These are phyloP conservation scores for Coelastrella sp. DNA, from an alignment of 139 green algal genomes.

Conservation along the genomic window DNA sequence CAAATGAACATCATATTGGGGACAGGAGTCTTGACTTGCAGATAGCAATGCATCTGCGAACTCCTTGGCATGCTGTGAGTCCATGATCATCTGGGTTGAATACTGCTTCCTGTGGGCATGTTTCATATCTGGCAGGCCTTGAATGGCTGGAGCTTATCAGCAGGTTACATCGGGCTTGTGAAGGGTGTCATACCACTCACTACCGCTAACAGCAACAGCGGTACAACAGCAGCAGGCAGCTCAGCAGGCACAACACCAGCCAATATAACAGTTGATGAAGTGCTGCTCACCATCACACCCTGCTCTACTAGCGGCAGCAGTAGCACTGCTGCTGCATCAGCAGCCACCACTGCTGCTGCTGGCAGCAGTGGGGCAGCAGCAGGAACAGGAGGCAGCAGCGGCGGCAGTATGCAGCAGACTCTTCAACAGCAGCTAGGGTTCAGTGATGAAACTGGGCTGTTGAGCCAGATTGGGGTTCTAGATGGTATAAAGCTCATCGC, in stretches of 20 bases:
- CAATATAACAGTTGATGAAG: slow-evolving; percentile 63
- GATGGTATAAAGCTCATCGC: slow-evolving; percentile 73
- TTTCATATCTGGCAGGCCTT: slow-evolving; percentile 44
- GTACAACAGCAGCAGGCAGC: slow-evolving; percentile 16
- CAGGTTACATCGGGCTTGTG: slow-evolving; percentile 70
- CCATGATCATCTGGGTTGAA: no score
- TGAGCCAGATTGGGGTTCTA: slow-evolving; percentile 41
- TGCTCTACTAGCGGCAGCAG: slow-evolving; percentile 23
- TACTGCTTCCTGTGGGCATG: no score
- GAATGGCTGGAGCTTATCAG: slow-evolving; percentile 66
- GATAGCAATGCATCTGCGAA: no score
- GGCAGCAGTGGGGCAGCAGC: slow-evolving; percentile 5
- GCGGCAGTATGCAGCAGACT: slow-evolving; percentile 1
- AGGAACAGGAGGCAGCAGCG: slow-evolving; percentile 3
- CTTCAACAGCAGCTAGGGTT: neutral
- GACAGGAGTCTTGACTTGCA: no score
- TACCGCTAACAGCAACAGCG: neutral
- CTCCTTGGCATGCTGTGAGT: no score
- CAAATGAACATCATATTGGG: no score
- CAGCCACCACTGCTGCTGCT: neutral
- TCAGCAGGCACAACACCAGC: slow-evolving; percentile 20
- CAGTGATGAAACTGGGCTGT: neutral
- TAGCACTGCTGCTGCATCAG: slow-evolving; percentile 15
- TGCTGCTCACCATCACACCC: slow-evolving; percentile 66
- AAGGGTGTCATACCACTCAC: slow-evolving; percentile 59